Conservation (phyloP, 305 asterid genomes). For the Fraxinus sp. region DNA sequence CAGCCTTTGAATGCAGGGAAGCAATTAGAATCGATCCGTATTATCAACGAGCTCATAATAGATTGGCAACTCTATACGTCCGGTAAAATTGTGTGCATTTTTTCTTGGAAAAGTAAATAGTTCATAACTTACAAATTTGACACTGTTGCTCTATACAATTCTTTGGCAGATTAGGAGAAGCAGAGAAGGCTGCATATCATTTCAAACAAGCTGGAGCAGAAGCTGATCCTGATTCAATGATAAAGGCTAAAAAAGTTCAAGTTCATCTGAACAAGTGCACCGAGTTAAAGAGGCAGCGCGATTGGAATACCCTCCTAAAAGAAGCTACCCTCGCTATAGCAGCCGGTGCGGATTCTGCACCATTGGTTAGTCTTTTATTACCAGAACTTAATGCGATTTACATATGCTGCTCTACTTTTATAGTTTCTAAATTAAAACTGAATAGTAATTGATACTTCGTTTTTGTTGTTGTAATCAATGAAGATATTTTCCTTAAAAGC, state of each 20-base stretch:
- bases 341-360: conserved; percentile 93
- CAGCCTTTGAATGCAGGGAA: conserved; percentile 84
- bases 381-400: neutral
- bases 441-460: neutral
- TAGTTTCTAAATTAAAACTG: neutral
- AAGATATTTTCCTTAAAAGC: conserved; percentile 80
- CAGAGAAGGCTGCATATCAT: conserved; percentile 72
- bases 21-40: conserved; percentile 82
- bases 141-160: neutral
- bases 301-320: conserved; percentile 60
- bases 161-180: conserved; percentile 71
- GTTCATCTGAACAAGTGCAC: conserved; percentile 59
- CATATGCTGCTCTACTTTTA: neutral
- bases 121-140: neutral
- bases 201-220: conserved; percentile 86
- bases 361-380: conserved; percentile 47
- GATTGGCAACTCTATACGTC: conserved; percentile 71
- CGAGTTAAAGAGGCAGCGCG: conserved; percentile 63
- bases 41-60: conserved; percentile 89
- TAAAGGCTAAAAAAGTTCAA: conserved; percentile 54
- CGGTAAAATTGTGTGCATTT: conserved; percentile 44
- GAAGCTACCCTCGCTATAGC: conserved; percentile 56
- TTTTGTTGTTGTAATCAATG: conserved; percentile 4
- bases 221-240: conserved; percentile 76
- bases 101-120: neutral